These are phyloP conservation scores for Diutina neorugosa DNA, from an alignment of 1,139 yeast genomes.

Conservation along the genomic window DNA sequence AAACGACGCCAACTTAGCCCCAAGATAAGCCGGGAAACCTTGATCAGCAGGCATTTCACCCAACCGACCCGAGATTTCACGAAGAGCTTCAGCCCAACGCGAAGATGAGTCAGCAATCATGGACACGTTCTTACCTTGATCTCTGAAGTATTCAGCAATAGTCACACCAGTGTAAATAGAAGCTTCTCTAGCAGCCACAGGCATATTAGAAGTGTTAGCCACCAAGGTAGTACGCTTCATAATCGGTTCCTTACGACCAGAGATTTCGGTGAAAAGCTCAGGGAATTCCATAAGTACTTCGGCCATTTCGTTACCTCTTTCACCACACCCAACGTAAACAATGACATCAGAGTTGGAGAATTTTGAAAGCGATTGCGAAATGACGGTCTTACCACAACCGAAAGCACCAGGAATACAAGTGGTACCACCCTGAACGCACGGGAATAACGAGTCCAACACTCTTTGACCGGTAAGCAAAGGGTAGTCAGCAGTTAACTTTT, in stretches of 20 bases:
- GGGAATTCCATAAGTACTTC: slow-evolving; percentile 99
- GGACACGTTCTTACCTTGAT: slow-evolving; percentile 96
- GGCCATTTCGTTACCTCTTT: slow-evolving; percentile 79
- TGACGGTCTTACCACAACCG: slow-evolving; percentile 98
- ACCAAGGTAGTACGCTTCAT: slow-evolving; percentile 99
- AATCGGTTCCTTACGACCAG: slow-evolving; percentile 94
- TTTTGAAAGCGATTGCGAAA: slow-evolving; percentile 93
- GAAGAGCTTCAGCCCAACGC: slow-evolving; percentile 99
- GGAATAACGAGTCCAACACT: slow-evolving; percentile 93
- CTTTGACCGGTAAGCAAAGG: slow-evolving; percentile 98
- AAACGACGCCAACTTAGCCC: slow-evolving; percentile 97
- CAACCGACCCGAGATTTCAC: slow-evolving; percentile 99
- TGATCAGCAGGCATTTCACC: slow-evolving; percentile 99
- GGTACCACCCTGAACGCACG: slow-evolving; percentile 99
- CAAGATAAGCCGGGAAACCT: slow-evolving; percentile 99
- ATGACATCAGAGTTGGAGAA: slow-evolving; percentile 95
- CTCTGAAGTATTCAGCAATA: slow-evolving; percentile 97
- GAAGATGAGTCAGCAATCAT: slow-evolving; percentile 99
- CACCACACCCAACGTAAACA: slow-evolving; percentile 73
- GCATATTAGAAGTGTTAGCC: slow-evolving; percentile 98
- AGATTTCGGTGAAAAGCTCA: slow-evolving; percentile 79
- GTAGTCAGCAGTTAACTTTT: slow-evolving; percentile 81
- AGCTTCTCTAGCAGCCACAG: slow-evolving; percentile 99
- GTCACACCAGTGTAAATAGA: slow-evolving; percentile 98
- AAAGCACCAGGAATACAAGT: slow-evolving; percentile 99